A percentile compares a stretch with the other conserved stretches of the same genome.
Evolutionary conservation across 768 basidiomycete species (phyloP).

Genomic region (Boletus barrowsii): DNA sequence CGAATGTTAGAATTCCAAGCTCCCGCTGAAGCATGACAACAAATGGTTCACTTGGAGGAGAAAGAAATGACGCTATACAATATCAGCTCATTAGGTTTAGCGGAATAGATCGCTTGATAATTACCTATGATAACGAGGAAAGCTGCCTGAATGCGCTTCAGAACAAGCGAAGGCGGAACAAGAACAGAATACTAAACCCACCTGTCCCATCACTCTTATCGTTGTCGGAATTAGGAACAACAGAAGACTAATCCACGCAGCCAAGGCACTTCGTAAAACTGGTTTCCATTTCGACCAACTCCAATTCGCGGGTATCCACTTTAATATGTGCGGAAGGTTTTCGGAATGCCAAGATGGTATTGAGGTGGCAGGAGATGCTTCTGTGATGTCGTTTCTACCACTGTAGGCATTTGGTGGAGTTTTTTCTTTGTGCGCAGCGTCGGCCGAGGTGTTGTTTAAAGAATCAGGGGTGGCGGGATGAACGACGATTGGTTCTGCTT

Average conservation of each 20-base stretch:
- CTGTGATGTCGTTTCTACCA: background rate
- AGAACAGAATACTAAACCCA: slow-evolving; percentile 16
- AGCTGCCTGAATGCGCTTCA: slow-evolving; percentile 42
- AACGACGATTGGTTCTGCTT: background rate
- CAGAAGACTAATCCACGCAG: slow-evolving; percentile 60
- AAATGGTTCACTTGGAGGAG: slow-evolving; percentile 67
- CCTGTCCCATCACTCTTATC: slow-evolving; percentile 55
- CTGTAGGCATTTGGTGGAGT: background rate
- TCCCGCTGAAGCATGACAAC: slow-evolving; percentile 68
- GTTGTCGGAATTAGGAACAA: slow-evolving; percentile 56
- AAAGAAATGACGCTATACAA: slow-evolving; percentile 53
- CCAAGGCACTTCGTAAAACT: slow-evolving; percentile 56
- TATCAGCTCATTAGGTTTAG: background rate
- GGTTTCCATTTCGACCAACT: slow-evolving; percentile 60
- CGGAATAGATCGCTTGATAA: background rate
- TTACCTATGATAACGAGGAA: slow-evolving; percentile 64
- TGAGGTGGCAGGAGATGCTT: background rate
- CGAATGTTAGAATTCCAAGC: slow-evolving; percentile 48
- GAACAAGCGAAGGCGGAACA: background rate
- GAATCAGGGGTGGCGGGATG: background rate
- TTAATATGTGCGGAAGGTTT: slow-evolving; percentile 33
- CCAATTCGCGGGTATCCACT: slow-evolving; percentile 58
- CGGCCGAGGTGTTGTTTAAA: background rate
- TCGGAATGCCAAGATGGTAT: background rate
- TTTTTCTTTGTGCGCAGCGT: slow-evolving; percentile 1